A percentile compares a stretch with the other conserved stretches of the same genome.
Evolutionary conservation across 176 grass and related monocot genomes (phyloP).

Genomic region (Puccinellia tenuiflora): DNA sequence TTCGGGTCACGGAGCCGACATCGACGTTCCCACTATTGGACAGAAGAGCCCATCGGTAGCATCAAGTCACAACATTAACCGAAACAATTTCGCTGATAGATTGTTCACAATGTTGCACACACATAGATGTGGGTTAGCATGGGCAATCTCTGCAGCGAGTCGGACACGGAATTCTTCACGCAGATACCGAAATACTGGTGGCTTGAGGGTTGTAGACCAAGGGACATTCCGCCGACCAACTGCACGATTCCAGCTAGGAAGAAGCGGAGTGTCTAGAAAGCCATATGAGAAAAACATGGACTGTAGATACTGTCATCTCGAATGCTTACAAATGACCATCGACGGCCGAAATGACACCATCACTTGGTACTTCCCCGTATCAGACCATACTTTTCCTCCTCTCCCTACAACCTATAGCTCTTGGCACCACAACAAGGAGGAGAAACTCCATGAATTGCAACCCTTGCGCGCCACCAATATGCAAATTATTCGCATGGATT

Average conservation of each 20-base stretch:
- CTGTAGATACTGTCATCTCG: neutral
- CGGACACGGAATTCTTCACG: too few species aligned
- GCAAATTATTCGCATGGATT: neutral
- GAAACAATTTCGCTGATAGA: neutral
- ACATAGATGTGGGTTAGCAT: too few species aligned
- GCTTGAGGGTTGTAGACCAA: too few species aligned
- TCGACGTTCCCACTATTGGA: neutral
- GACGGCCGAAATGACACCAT: neutral
- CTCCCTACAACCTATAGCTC: neutral
- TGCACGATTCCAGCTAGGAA: neutral
- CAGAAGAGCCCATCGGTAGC: neutral
- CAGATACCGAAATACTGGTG: too few species aligned
- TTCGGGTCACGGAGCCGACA: neutral
- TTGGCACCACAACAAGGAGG: neutral
- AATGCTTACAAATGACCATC: neutral
- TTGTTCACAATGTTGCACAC: too few species aligned
- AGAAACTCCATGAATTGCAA: neutral
- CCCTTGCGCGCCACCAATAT: neutral
- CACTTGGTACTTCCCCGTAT: neutral
- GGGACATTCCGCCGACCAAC: too few species aligned
- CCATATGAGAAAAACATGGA: neutral
- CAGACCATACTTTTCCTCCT: neutral
- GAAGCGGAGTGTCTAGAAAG: neutral
- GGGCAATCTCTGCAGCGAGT: too few species aligned
- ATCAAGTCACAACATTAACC: neutral